Percentiles rank a stretch among this genome's conserved stretches.
These are phyloP conservation scores for Bryum argenteum DNA, from an alignment of 225 moss, liverwort and hornwort genomes.

Conservation along the genomic window DNA sequence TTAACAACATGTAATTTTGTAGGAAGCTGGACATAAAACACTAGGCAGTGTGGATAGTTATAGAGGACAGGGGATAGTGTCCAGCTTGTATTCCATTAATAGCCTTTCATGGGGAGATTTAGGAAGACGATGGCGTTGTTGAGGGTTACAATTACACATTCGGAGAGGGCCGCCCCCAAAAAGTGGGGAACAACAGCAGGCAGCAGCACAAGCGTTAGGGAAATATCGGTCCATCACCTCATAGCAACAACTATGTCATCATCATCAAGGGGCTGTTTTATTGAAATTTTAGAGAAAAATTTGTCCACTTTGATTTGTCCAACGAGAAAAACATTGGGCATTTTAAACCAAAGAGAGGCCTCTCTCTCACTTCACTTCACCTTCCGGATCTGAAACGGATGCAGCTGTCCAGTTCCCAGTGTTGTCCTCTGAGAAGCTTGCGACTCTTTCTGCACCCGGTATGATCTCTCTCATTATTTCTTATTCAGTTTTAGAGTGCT, in stretches of 20 bases:
- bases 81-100: slow-evolving; percentile 55
- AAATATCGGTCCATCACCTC: slow-evolving; percentile 39
- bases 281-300: slow-evolving; percentile 51
- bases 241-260: slow-evolving; percentile 43
- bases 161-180: slow-evolving; percentile 40
- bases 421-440: slow-evolving; percentile 54
- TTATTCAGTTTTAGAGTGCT: slow-evolving; percentile 15
- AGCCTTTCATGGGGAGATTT: slow-evolving; percentile 35
- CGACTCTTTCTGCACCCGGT: slow-evolving; percentile 41
- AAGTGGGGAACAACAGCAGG: slow-evolving; percentile 17
- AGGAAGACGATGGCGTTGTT: slow-evolving; percentile 45
- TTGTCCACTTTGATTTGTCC: slow-evolving; percentile 52
- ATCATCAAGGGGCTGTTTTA: slow-evolving; percentile 35
- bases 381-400: slow-evolving; percentile 28
- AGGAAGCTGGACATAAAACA: slow-evolving; percentile 28
- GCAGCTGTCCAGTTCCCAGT: slow-evolving; percentile 58
- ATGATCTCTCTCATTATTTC: slow-evolving; percentile 7
- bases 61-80: slow-evolving; percentile 40
- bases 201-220: slow-evolving; percentile 25
- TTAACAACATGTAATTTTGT: slow-evolving; percentile 64
- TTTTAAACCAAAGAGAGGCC: slow-evolving; percentile 30
- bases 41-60: slow-evolving; percentile 37
- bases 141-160: slow-evolving; percentile 32
- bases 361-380: slow-evolving; percentile 32
- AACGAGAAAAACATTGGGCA: slow-evolving; percentile 36